Evolutionary conservation across 202 grass and related monocot species (phyloP).

Genomic region (Dendrocalamus latiflorus): DNA sequence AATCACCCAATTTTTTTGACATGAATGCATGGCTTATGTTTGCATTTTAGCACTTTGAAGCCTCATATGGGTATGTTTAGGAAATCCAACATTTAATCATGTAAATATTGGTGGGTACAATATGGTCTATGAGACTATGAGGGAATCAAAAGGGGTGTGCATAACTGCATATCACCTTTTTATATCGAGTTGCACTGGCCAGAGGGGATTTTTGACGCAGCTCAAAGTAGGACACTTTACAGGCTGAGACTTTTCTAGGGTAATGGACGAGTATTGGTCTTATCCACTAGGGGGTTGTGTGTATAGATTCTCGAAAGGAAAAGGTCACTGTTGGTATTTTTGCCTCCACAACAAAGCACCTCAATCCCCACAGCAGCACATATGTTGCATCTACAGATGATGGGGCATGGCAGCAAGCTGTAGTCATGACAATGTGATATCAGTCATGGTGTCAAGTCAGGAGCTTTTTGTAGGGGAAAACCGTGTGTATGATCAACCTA

Average conservation of each 20-base stretch:
- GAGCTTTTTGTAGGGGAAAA: neutral
- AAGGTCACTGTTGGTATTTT: neutral
- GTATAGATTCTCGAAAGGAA: neutral
- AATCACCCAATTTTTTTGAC: neutral
- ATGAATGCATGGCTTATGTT: neutral
- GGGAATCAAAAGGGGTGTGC: neutral
- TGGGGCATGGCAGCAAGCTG: neutral
- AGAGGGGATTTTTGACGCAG: neutral
- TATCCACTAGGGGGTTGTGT: neutral
- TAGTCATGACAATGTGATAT: neutral
- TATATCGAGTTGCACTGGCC: neutral
- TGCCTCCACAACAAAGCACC: neutral
- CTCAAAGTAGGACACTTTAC: neutral
- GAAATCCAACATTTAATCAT: neutral
- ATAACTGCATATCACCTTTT: neutral
- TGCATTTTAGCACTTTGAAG: neutral
- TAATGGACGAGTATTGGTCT: neutral
- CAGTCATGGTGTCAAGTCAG: neutral
- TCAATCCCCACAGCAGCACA: neutral
- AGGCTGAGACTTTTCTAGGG: neutral
- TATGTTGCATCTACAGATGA: neutral
- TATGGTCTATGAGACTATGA: neutral
- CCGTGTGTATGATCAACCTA: neutral
- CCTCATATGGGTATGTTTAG: neutral
- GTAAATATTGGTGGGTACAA: neutral